phyloP scores from a whole-genome alignment of 768 basidiomycete genomes.

The Trametes cingulata region DNA sequence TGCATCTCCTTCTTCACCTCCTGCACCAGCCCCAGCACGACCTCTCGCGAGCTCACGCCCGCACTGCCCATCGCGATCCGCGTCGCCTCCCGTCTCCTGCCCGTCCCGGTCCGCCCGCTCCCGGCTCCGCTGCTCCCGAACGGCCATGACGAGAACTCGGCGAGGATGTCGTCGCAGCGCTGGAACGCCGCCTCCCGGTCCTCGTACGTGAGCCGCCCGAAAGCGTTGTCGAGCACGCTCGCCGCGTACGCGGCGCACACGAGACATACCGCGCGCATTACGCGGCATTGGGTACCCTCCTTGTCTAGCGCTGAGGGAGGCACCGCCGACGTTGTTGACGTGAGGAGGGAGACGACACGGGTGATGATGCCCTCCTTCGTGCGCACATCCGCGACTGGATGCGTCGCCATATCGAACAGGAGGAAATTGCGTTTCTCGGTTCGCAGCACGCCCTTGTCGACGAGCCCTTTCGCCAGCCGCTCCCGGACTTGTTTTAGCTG shows the following conservation, averaged over 20 bases:
- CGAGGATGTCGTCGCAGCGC: conserved; percentile 90
- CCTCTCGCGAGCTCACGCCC: conserved; percentile 56
- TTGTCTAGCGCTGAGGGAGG: conserved; percentile 73
- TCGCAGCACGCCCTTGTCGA: conserved; percentile 98
- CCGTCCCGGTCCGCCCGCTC: conserved; percentile 5
- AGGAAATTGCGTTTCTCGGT: conserved; percentile 99
- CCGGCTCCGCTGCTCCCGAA: conserved; percentile 50
- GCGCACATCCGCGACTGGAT: conserved; percentile 92
- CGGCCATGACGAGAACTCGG: conserved; percentile 91
- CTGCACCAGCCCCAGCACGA: conserved; percentile 69
- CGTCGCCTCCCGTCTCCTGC: conserved; percentile 38
- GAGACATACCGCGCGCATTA: conserved; percentile 77
- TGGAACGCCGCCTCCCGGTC: conserved; percentile 92
- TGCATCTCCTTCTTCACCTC: conserved; percentile 73
- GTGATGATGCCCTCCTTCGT: conserved; percentile 84
- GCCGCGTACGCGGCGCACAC: conserved; percentile 94
- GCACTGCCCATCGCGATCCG: conserved; percentile 59
- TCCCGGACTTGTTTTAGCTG: conserved; percentile 99
- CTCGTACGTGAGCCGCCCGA: conserved; percentile 86
- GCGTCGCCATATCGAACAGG: conserved; percentile 99
- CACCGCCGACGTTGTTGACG: conserved; percentile 78
- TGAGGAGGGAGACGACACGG: conserved; percentile 76
- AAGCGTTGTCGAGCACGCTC: conserved; percentile 93
- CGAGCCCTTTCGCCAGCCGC: conserved; percentile 93
- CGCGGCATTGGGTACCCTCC: conserved; percentile 80